Evolutionary conservation across 1,139 yeast genomes (phyloP).

Genomic region (Yarrowia galli): DNA sequence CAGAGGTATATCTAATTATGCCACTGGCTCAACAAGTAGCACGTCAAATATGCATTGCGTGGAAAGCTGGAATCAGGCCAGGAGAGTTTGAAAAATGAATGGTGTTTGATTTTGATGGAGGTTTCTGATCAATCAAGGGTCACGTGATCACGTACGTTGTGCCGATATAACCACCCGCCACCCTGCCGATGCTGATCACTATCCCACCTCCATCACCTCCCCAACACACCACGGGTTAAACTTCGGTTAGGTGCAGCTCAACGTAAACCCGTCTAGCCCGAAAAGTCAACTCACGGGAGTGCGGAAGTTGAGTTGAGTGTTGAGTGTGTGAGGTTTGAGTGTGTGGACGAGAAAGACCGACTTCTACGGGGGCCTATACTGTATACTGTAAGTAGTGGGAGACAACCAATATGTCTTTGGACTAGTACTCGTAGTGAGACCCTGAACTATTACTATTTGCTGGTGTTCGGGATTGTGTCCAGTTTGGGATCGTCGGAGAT

Average conservation of each 20-base stretch:
- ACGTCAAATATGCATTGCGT: constrained; percentile 12
- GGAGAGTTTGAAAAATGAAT: not conserved
- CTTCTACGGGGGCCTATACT: not conserved
- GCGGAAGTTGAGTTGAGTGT: constrained; percentile 37
- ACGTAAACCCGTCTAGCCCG: constrained; percentile 12
- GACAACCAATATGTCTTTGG: not conserved
- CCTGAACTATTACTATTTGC: not conserved
- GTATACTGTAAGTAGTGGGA: not conserved
- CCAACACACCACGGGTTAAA: constrained; percentile 28
- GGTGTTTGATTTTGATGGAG: no score
- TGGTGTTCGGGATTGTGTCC: no score
- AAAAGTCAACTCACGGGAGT: constrained; percentile 30
- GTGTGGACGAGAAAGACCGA: no score
- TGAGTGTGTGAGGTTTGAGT: not conserved
- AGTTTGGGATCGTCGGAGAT: not conserved
- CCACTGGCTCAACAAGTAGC: constrained; percentile 28
- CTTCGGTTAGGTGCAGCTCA: constrained; percentile 30
- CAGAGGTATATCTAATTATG: constrained; percentile 1
- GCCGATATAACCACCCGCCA: not conserved
- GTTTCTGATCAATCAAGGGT: no score
- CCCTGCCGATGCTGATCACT: not conserved
- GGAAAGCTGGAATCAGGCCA: not conserved
- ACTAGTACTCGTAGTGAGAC: no score
- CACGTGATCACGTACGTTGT: no score
- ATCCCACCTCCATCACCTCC: not conserved